phyloP scores from a whole-genome alignment of 2,329 filamentous ascomycete genomes.

The Monosporascus sp. region DNA sequence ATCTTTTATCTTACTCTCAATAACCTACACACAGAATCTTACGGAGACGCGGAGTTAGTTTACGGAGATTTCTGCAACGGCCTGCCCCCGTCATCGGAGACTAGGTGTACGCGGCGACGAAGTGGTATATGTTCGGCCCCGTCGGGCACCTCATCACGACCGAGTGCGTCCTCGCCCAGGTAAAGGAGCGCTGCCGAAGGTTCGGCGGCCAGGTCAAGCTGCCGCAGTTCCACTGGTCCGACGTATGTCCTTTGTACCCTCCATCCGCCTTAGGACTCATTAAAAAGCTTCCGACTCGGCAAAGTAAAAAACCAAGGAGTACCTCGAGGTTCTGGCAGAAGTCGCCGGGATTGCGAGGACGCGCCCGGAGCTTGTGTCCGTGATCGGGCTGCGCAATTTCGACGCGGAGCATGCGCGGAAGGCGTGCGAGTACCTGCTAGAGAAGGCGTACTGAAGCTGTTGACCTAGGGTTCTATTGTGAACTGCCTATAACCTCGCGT shows the following conservation, averaged over 20 bases:
- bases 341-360: slow-evolving; percentile 22
- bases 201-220: slow-evolving; percentile 28
- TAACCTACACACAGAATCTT: background rate
- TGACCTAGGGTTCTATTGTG: slow-evolving; percentile 31
- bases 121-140: slow-evolving; percentile 30
- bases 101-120: slow-evolving; percentile 27
- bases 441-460: slow-evolving; percentile 25
- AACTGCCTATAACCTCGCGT: background rate
- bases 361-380: slow-evolving; percentile 23
- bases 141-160: slow-evolving; percentile 18
- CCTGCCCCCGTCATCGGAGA: slow-evolving; percentile 14
- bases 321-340: slow-evolving; percentile 28
- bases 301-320: slow-evolving; percentile 29
- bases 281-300: background rate
- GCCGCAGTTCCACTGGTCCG: slow-evolving; percentile 32
- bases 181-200: slow-evolving; percentile 27
- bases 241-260: slow-evolving; percentile 19
- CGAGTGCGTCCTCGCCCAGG: slow-evolving; percentile 21
- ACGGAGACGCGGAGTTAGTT: slow-evolving; percentile 31
- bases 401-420: slow-evolving; percentile 26
- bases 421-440: slow-evolving; percentile 27
- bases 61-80: slow-evolving; percentile 26
- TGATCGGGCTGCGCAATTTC: slow-evolving; percentile 31
- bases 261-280: background rate
- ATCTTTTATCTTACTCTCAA: background rate